phyloP scores from a whole-genome alignment of 345 rosid species.

The Clausena lansium region DNA sequence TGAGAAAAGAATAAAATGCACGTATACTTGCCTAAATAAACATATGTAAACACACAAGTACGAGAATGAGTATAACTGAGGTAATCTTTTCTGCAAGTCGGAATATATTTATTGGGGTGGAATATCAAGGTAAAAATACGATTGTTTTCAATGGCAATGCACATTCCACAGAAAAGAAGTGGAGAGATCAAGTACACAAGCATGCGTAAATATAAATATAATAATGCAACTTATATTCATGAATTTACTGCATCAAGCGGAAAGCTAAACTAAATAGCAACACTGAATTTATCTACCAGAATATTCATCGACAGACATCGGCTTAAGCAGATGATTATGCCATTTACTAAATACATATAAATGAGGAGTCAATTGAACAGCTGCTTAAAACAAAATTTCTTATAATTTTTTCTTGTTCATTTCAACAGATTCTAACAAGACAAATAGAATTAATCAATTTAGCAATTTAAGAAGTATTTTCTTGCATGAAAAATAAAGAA shows the following conservation, averaged over 20 bases:
- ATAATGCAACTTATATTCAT: neutral
- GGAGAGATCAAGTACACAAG: neutral
- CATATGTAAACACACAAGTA: too few species aligned
- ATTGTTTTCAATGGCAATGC: neutral
- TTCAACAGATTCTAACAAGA: neutral
- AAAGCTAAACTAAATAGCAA: neutral
- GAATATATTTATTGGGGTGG: neutral
- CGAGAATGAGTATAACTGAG: too few species aligned
- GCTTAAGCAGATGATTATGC: neutral
- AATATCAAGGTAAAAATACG: neutral
- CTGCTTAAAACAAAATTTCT: too few species aligned
- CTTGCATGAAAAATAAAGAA: constrained; percentile 11
- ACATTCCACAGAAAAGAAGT: neutral
- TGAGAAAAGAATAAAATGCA: neutral
- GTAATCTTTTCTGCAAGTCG: neutral
- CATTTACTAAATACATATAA: neutral
- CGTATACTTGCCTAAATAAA: too few species aligned
- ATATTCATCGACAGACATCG: neutral
- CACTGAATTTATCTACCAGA: neutral
- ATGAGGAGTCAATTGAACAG: neutral
- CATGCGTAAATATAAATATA: neutral
- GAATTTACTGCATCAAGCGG: neutral
- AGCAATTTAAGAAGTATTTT: constrained; percentile 1
- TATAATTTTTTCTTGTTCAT: neutral
- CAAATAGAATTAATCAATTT: neutral